Conservation (phyloP, 768 basidiomycete genomes). For the Mycena floridula region DNA sequence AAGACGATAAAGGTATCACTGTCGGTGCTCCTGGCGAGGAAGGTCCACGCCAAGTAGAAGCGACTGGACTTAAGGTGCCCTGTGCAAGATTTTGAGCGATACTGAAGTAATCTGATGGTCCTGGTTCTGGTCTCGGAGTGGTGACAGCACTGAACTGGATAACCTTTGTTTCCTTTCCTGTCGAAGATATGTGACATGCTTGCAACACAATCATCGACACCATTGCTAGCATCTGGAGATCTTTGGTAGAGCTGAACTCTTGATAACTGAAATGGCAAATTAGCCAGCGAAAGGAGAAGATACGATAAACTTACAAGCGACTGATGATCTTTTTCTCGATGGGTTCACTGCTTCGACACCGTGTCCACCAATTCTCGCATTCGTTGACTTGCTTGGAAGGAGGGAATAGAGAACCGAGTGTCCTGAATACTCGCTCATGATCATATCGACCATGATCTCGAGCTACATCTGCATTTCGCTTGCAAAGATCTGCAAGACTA, state of each 20-base stretch:
- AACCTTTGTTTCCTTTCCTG: too few species aligned
- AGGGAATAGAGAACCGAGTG: constrained; percentile 44
- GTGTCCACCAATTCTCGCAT: constrained; percentile 14
- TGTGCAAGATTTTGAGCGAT: constrained; percentile 32
- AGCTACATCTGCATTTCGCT: constrained; percentile 56
- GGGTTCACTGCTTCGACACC: too few species aligned
- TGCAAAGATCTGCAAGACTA: constrained; percentile 44
- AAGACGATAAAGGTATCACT: constrained; percentile 37
- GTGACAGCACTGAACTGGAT: constrained; percentile 2
- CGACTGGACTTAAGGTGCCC: constrained; percentile 31
- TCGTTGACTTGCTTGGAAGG: constrained; percentile 8
- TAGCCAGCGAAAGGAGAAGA: background rate
- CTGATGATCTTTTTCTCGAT: constrained; percentile 34
- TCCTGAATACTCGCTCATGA: constrained; percentile 65
- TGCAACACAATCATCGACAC: constrained; percentile 63
- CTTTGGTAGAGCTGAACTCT: constrained; percentile 43
- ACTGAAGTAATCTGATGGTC: constrained; percentile 57
- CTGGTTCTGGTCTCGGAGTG: constrained; percentile 13
- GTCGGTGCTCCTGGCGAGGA: constrained; percentile 37
- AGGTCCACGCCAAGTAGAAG: constrained; percentile 49
- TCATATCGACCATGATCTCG: constrained; percentile 52
- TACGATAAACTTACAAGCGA: constrained; percentile 38
- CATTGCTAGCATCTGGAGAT: constrained; percentile 82
- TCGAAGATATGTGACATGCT: constrained; percentile 17
- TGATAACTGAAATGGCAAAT: constrained; percentile 26